Base-by-base conservation (phyloP, 768 basidiomycete species). In the Gelatoporia subvermispora region DNA sequence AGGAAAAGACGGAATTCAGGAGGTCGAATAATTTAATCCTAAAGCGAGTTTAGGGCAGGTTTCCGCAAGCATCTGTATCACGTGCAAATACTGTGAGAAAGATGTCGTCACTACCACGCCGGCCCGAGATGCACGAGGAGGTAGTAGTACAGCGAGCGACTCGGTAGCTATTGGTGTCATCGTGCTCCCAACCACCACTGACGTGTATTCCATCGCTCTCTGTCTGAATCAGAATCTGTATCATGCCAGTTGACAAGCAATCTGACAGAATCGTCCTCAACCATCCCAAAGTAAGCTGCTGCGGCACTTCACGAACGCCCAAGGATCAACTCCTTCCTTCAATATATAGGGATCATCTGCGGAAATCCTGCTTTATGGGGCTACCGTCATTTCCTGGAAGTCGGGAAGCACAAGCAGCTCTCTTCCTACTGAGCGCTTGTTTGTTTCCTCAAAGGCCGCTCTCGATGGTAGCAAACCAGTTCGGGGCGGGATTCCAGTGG, bases 361-460 rank as follows among this genome's bases (percentile, higher is more conserved):
- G 4, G 77, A 82, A 57, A 71, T 91, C 35, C 72, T 90, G 8
- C 68, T 85, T 24, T 95, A 87, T 58, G 93, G 93, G 5, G 93
- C 93, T 0, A 90, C 89, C 0, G 74, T 97, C 16, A 77, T 84
- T 37, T 94, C 93, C 0, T 97, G 93, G 93, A 88, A 82, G 64
- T 69, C 79, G 5, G 65, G 71, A 3, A 72, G 73, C 28, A 50
- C 58, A 18, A 53, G 55, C 16, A 40, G 65, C 42, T 55, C 67
- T 7, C 60, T 63, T 17, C 70, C 76, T 1, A 59, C 67, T 35
- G 93, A 95, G 62, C 73, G 87, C 10, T 71, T 96, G 22, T 97
- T 94, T 57, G 72, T 95, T 4, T 92, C 89, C 9, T 75, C 77
- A 10, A 92, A 88, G 63, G 84, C 94, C 1, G 68, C 72, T 8